Conservation (phyloP, 768 basidiomycete genomes). For the Lactarius evosmus region DNA sequence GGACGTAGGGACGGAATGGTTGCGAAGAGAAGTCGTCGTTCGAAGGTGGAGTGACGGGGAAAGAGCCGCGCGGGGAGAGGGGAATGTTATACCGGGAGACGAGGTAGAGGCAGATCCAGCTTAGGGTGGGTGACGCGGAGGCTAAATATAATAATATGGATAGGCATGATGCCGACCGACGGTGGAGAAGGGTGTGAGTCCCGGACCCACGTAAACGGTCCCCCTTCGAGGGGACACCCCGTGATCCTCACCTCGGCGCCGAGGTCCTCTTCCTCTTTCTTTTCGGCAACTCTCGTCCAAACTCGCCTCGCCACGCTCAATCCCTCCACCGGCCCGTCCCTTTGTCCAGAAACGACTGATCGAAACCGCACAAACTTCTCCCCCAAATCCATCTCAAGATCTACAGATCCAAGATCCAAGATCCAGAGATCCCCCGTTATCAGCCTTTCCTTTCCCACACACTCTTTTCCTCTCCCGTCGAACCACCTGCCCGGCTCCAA, state of each 20-base stretch:
- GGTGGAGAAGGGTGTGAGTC: slow-evolving; percentile 40
- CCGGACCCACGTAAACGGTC: slow-evolving; percentile 26
- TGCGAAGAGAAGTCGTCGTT: slow-evolving; percentile 21
- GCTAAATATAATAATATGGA: slow-evolving; percentile 33
- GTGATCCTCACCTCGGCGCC: slow-evolving; percentile 41
- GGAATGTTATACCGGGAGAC: slow-evolving; percentile 31
- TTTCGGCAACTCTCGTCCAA: slow-evolving; percentile 36
- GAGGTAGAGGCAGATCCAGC: slow-evolving; percentile 29
- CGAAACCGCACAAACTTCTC: slow-evolving; percentile 27
- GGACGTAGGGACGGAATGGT: slow-evolving; percentile 41
- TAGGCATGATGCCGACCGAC: slow-evolving; percentile 36
- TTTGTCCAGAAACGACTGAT: slow-evolving; percentile 30
- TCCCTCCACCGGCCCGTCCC: slow-evolving; percentile 34
- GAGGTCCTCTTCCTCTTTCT: slow-evolving; percentile 35
- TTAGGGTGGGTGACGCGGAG: slow-evolving; percentile 35
- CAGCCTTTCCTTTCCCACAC: slow-evolving; percentile 25
- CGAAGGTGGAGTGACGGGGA: slow-evolving; percentile 27
- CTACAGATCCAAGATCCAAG: slow-evolving; percentile 25
- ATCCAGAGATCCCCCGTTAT: slow-evolving; percentile 22
- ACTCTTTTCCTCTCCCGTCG: slow-evolving; percentile 5
- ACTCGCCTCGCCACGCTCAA: slow-evolving; percentile 27
- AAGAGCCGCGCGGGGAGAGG: slow-evolving; percentile 28
- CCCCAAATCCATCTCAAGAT: slow-evolving; percentile 30
- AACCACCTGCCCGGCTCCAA: neutral
- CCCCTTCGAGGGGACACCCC: slow-evolving; percentile 23